A percentile compares a stretch with the other conserved stretches of the same genome.
Conservation (phyloP, 345 rosid species). For the Euphorbia lathyris region DNA sequence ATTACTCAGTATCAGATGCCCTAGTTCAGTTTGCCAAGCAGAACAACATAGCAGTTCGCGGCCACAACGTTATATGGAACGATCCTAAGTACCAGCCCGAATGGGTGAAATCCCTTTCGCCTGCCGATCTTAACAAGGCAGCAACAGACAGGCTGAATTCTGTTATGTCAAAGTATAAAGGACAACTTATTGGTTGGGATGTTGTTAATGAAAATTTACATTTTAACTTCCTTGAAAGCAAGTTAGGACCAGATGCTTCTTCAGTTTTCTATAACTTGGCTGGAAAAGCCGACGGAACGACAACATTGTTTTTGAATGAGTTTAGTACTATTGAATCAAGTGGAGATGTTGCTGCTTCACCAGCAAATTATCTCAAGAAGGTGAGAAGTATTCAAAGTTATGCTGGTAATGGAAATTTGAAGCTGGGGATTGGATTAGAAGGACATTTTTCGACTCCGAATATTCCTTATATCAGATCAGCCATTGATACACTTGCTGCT, state of each 20-base stretch:
- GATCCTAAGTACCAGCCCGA: slow-evolving; percentile 44
- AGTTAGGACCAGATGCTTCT: slow-evolving; percentile 45
- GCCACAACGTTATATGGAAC: slow-evolving; percentile 72
- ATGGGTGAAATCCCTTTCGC: slow-evolving; percentile 50
- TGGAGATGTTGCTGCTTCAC: slow-evolving; percentile 29
- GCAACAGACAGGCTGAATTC: slow-evolving; percentile 38
- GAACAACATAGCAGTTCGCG: slow-evolving; percentile 48
- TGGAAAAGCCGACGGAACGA: slow-evolving; percentile 18
- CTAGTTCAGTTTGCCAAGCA: slow-evolving; percentile 48
- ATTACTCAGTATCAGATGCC: slow-evolving; percentile 54
- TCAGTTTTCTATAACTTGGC: slow-evolving; percentile 32
- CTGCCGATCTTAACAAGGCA: slow-evolving; percentile 28
- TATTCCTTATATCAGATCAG: slow-evolving; percentile 62
- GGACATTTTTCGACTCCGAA: slow-evolving; percentile 55
- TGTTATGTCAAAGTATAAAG: slow-evolving; percentile 51
- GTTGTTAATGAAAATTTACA: slow-evolving; percentile 72
- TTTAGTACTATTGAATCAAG: slow-evolving; percentile 61
- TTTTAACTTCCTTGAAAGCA: slow-evolving; percentile 50
- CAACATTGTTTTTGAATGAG: slow-evolving; percentile 62
- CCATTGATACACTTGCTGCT: slow-evolving; percentile 56
- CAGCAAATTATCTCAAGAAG: slow-evolving; percentile 47
- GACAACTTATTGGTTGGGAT: slow-evolving; percentile 63
- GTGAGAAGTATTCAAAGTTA: slow-evolving; percentile 36
- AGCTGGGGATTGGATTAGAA: slow-evolving; percentile 70
- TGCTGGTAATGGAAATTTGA: slow-evolving; percentile 9